These are phyloP conservation scores for Leishmania tropica DNA, from an alignment of 208 protist species.

Conservation along the genomic window DNA sequence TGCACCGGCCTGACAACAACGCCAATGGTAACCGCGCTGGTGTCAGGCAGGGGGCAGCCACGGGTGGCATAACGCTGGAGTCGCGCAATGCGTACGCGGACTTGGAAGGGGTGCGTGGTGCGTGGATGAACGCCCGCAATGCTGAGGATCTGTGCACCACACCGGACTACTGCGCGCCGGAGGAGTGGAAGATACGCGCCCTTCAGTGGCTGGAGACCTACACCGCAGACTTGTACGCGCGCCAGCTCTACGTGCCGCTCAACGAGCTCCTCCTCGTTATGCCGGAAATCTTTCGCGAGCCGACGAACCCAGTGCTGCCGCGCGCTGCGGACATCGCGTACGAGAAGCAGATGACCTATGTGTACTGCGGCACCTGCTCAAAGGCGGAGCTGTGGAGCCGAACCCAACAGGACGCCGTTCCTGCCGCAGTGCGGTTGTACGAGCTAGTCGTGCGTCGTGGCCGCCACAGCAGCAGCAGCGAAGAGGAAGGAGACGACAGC, in stretches of 20 bases:
- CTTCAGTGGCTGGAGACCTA: slow-evolving; percentile 87
- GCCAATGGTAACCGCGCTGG: not conserved
- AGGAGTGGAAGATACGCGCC: slow-evolving; percentile 75
- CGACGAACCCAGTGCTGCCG: slow-evolving; percentile 62
- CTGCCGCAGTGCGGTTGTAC: slow-evolving; percentile 30
- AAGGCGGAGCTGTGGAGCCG: slow-evolving; percentile 56
- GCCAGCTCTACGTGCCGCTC: slow-evolving; percentile 72
- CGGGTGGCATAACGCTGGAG: not conserved
- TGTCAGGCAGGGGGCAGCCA: no score
- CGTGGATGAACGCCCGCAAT: slow-evolving; percentile 16
- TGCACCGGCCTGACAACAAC: not conserved
- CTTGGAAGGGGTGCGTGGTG: slow-evolving; percentile 25
- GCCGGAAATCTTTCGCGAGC: slow-evolving; percentile 67
- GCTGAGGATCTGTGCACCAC: slow-evolving; percentile 6
- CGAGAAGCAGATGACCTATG: slow-evolving; percentile 82
- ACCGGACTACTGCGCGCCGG: slow-evolving; percentile 29
- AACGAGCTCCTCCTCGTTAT: slow-evolving; percentile 85
- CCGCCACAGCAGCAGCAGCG: slow-evolving; percentile 28
- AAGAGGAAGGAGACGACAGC: not conserved
- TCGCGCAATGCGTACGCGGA: not conserved
- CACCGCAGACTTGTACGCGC: slow-evolving; percentile 57
- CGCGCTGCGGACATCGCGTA: slow-evolving; percentile 74
- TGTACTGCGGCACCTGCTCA: slow-evolving; percentile 72
- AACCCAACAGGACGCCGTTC: slow-evolving; percentile 20
- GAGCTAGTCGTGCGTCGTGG: slow-evolving; percentile 21